Percentiles rank a stretch among this genome's conserved stretches.
These are phyloP conservation scores for Coemansia asiatica DNA, from an alignment of 192 early-diverging fungal genomes.

Conservation along the genomic window DNA sequence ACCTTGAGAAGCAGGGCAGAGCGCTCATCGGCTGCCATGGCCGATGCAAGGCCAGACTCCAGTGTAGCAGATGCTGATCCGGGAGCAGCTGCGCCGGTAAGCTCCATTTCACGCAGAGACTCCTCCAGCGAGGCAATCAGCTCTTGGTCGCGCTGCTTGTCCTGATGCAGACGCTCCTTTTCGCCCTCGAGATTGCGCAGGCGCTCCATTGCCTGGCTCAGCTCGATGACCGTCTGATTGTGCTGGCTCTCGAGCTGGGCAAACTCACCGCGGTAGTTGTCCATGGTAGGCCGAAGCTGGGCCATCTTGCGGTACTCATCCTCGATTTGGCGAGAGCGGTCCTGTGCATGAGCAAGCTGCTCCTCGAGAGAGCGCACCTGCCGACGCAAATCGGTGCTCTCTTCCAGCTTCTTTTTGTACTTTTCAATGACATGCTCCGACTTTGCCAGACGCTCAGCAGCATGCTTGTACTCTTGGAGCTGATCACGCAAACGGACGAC, in stretches of 20 bases:
- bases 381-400: slow-evolving; percentile 74
- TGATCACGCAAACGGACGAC: slow-evolving; percentile 77
- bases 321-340: slow-evolving; percentile 75
- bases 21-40: slow-evolving; percentile 38
- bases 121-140: slow-evolving; percentile 79
- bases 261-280: slow-evolving; percentile 85
- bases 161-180: slow-evolving; percentile 63
- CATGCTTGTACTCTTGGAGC: slow-evolving; percentile 86
- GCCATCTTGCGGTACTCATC: slow-evolving; percentile 84
- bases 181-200: slow-evolving; percentile 62
- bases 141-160: slow-evolving; percentile 69
- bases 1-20: slow-evolving; percentile 54
- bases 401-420: slow-evolving; percentile 94
- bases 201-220: slow-evolving; percentile 71
- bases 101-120: slow-evolving; percentile 76
- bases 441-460: slow-evolving; percentile 90
- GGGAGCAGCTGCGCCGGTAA: slow-evolving; percentile 45
- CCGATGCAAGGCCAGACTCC: slow-evolving; percentile 31
- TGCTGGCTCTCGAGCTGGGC: slow-evolving; percentile 72
- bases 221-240: slow-evolving; percentile 65
- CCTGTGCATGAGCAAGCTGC: slow-evolving; percentile 66
- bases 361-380: slow-evolving; percentile 79
- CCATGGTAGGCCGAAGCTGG: slow-evolving; percentile 78
- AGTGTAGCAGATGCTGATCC: slow-evolving; percentile 27
- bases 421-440: slow-evolving; percentile 93